Base-by-base conservation (phyloP, 306 rosid genomes). In the Vigna hirtella region DNA sequence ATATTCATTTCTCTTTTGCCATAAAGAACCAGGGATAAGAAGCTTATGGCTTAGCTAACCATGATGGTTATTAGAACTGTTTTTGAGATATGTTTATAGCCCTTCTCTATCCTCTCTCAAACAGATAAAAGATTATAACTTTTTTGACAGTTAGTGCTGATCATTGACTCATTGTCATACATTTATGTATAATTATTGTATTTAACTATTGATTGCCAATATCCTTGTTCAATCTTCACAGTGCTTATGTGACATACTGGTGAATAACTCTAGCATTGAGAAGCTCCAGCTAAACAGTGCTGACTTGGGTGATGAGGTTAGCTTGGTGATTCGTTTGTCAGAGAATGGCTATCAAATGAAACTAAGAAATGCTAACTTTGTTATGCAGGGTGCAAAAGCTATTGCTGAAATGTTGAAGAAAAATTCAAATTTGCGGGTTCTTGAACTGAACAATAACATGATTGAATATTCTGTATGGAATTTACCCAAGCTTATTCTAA, bases 221-320 rank as follows among this genome's bases (percentile, higher is more conserved):
- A 28, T 83, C 70, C 56, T 81, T 89, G 79, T 85, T 86, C 66
- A 45, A 90, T 92, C 80, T 85, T 88, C 53, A 50, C 93, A 95
- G 98, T 82, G 87, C 84, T 85, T 95, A 18, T 86, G 98, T 84
- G 90, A 87, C 74, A 87, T 93, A 76, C 72, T 95, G 92, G 89
- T 57, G 79, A 66, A 82, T 56, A 95, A 95, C 89, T 68, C 91
- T 42, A 86, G 93, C 80, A 87, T 95, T 83, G 87, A 91, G 81
- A 89, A 89, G 84, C 98, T 95, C 79, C 96, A 81, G 86, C 85
- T 95, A 80, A 95, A 93, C 86, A 95, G 98, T 87, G 83, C 93
- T 66, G 93, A 93, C 86, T 49, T 95, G 81, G 94, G 98, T 47
- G 98, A 95, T 83, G 98, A 93, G 98, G 98, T 95, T 82, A 83